phyloP scores from a whole-genome alignment of 768 basidiomycete species.

The Clathrus columnatus region DNA sequence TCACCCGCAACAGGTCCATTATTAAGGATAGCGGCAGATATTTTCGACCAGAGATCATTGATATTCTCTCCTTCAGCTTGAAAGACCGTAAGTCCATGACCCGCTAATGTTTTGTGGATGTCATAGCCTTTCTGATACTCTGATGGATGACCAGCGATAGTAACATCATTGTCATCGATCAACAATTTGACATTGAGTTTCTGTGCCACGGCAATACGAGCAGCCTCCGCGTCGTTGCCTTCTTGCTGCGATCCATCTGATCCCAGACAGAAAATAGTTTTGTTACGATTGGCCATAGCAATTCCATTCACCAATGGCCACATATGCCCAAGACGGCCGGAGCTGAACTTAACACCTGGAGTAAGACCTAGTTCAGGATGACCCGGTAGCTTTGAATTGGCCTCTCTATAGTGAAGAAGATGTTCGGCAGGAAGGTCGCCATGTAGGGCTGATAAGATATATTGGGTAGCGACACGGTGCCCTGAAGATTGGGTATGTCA shows the following conservation, averaged over 20 bases:
- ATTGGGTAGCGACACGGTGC: slow-evolving; percentile 87
- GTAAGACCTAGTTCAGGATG: slow-evolving; percentile 86
- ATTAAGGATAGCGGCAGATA: slow-evolving; percentile 45
- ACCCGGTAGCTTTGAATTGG: slow-evolving; percentile 79
- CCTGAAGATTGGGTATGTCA: slow-evolving; percentile 34
- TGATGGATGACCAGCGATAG: slow-evolving; percentile 86
- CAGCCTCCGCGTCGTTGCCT: slow-evolving; percentile 86
- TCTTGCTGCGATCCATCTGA: slow-evolving; percentile 91
- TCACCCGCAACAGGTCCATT: slow-evolving; percentile 73
- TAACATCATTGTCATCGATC: slow-evolving; percentile 88
- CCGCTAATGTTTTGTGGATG: slow-evolving; percentile 60
- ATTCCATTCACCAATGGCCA: slow-evolving; percentile 86
- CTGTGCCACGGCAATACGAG: slow-evolving; percentile 78
- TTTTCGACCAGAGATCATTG: slow-evolving; percentile 64
- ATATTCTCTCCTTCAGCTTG: slow-evolving; percentile 71
- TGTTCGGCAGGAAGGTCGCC: slow-evolving; percentile 66
- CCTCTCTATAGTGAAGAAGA: slow-evolving; percentile 77
- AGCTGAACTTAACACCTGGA: slow-evolving; percentile 90
- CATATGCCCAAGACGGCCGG: slow-evolving; percentile 87
- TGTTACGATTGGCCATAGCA: slow-evolving; percentile 67
- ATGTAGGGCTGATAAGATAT: slow-evolving; percentile 71
- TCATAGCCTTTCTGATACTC: slow-evolving; percentile 77
- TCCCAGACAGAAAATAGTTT: slow-evolving; percentile 74
- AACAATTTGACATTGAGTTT: slow-evolving; percentile 75
- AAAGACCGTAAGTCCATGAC: slow-evolving; percentile 75